Conservation (phyloP, 345 rosid species). For the Hypericum androsaemum region DNA sequence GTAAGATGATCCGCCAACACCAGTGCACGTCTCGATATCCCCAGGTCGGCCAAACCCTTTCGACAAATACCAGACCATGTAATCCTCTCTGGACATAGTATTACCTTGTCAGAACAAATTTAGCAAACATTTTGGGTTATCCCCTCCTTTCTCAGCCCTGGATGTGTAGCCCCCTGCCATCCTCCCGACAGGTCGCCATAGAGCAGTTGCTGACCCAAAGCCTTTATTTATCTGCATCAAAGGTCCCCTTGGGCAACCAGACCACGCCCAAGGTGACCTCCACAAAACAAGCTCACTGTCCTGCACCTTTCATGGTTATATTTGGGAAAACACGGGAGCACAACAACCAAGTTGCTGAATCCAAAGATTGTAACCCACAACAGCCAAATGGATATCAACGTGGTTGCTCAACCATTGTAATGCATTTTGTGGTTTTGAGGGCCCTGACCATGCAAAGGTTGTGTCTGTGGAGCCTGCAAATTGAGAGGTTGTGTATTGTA, state of each 20-base stretch:
- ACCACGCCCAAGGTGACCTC: conserved; percentile 29
- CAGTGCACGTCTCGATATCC: background rate
- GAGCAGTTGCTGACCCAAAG: conserved; percentile 18
- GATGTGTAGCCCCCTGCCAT: conserved; percentile 29
- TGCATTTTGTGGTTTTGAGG: conserved; percentile 75
- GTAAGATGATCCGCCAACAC: background rate
- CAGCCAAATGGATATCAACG: conserved; percentile 14
- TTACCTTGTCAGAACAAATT: conserved; percentile 23
- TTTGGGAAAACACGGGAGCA: conserved; percentile 53
- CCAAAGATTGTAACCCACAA: conserved; percentile 62
- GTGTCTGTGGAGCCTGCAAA: conserved; percentile 54
- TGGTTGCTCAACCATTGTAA: conserved; percentile 58
- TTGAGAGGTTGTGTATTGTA: conserved; percentile 73
- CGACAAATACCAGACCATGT: conserved; percentile 33
- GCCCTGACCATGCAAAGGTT: conserved; percentile 67
- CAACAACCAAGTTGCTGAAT: conserved; percentile 58
- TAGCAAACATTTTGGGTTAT: conserved; percentile 38
- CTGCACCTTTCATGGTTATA: conserved; percentile 17
- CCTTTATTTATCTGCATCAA: conserved; percentile 23
- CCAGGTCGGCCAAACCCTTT: conserved; percentile 27
- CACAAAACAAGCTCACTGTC: conserved; percentile 18
- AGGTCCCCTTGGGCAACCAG: conserved; percentile 11
- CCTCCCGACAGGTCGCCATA: conserved; percentile 19
- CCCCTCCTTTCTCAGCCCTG: conserved; percentile 42
- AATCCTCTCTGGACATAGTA: conserved; percentile 27